Evolutionary conservation across 257 asterid genomes (phyloP), one percentile per base, ranked within the genome.

Genomic region (Verbascum thapsus): DNA sequence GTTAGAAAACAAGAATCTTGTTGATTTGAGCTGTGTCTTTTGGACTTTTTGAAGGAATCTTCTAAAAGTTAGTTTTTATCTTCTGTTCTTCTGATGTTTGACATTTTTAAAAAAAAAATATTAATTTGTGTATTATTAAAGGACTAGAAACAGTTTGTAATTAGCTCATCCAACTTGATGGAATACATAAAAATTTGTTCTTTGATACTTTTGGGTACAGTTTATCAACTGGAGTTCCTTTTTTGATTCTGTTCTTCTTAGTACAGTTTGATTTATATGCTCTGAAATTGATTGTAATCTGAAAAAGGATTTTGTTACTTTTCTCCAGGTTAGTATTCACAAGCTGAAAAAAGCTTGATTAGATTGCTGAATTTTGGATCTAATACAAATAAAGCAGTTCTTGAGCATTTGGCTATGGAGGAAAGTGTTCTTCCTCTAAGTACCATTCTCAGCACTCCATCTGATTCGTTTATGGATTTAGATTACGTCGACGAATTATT

Each of bases 401-500:
- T 44, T 55, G 37, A 26, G 57, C 45, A 6, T 53, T 72, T 58
- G 15, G 74, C 64, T 18, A 91, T 88, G 98, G 88, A 83, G 69
- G 88, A 80, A 51, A 78, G 74, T 19, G 78, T 81, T 61, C 78
- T 83, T 67, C 79, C 85, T 58, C 61, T 74, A 16, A 71, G 62
- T 72, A 68, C 77, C 7, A 44, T 73, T 59, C 70, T 66, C 50
- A 76, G 73, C 20, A 47, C 68, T 17, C 70, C 78, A 30, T 68
- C 81, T 58, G 95, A 88, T 71, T 26, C 71, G 45, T 76, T 83
- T 41, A 76, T 88, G 90, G 96, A 91, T 81, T 69, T 86, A 73
- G 98, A 88, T 86, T 84, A 66, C 76, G 77, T 88, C 88, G 96
- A 88, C 74, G 94, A 80, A 49, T 66, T 91, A 1, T 70, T 91